phyloP scores from a whole-genome alignment of 2,329 filamentous ascomycete species.

The Ustilaginoidea virens region DNA sequence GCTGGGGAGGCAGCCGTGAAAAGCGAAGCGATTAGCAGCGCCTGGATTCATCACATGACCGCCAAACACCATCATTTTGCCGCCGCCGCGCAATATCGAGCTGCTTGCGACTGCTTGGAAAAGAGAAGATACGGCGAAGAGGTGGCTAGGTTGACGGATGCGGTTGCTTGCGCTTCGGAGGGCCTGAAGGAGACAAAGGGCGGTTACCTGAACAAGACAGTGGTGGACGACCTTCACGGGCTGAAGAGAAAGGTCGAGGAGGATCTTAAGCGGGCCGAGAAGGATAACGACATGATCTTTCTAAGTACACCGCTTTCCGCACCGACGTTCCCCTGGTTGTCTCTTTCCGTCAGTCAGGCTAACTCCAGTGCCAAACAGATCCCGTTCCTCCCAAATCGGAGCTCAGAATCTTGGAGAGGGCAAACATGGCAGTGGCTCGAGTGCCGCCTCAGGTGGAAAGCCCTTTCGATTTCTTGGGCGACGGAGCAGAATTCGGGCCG shows the following conservation, averaged over 20 bases:
- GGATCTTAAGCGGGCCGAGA: slow-evolving; percentile 82
- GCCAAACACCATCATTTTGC: slow-evolving; percentile 97
- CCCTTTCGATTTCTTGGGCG: slow-evolving; percentile 65
- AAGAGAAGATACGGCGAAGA: slow-evolving; percentile 94
- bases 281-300: slow-evolving; percentile 94
- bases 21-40: slow-evolving; percentile 76
- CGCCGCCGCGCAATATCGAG: slow-evolving; percentile 83
- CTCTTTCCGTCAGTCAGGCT: too few relatives aligned
- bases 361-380: slow-evolving; percentile 27
- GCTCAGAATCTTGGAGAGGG: slow-evolving; percentile 69
- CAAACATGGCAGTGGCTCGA: slow-evolving; percentile 71
- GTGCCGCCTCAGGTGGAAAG: slow-evolving; percentile 71
- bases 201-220: slow-evolving; percentile 63
- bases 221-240: slow-evolving; percentile 67
- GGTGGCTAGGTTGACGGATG: slow-evolving; percentile 71
- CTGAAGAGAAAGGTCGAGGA: slow-evolving; percentile 73
- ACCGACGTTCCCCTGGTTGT: accelerated
- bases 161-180: slow-evolving; percentile 67
- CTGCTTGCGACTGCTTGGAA: slow-evolving; percentile 80
- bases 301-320: slow-evolving; percentile 37
- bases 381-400: slow-evolving; percentile 80
- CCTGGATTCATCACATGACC: slow-evolving; percentile 96
- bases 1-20: slow-evolving; percentile 77
- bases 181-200: slow-evolving; percentile 67
- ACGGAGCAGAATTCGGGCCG: slow-evolving; percentile 64